Evolutionary conservation across 345 rosid species (phyloP).

Genomic region (Anacardium occidentale): DNA sequence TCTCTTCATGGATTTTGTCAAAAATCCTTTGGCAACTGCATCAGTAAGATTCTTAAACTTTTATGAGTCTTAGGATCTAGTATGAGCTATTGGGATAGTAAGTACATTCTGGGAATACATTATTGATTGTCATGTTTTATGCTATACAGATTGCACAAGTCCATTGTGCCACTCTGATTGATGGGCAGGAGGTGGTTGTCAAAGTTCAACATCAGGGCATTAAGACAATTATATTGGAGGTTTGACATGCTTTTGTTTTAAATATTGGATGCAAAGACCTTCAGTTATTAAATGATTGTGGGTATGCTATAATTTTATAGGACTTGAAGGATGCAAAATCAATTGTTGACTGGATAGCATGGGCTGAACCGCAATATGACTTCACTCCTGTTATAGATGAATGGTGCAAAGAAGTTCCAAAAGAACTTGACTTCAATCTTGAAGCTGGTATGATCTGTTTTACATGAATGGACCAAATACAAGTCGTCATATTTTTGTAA

Average conservation of each 20-base stretch:
- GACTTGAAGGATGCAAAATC: conserved; percentile 91
- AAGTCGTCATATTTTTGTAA: neutral
- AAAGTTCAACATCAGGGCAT: conserved; percentile 92
- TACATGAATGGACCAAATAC: conserved; percentile 6
- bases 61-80: neutral
- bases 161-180: conserved; percentile 73
- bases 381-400: conserved; percentile 97
- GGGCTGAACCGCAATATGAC: conserved; percentile 94
- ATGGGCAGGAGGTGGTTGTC: conserved; percentile 84
- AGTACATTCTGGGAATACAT: conserved; percentile 13
- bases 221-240: conserved; percentile 83
- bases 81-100: conserved; percentile 8
- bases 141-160: conserved; percentile 89
- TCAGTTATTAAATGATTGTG: conserved; percentile 16
- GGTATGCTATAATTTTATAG: conserved; percentile 38
- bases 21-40: conserved; percentile 87
- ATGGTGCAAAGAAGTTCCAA: conserved; percentile 99
- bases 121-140: conserved; percentile 7
- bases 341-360: conserved; percentile 93
- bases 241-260: conserved; percentile 30
- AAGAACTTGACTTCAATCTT: conserved; percentile 81
- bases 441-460: conserved; percentile 75
- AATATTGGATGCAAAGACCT: conserved; percentile 24
- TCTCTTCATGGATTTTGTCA: conserved; percentile 57
- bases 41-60: conserved; percentile 54